A percentile compares a stretch with the other conserved stretches of the same genome.
Evolutionary conservation across 2,329 filamentous ascomycete species (phyloP).

Genomic region (Fusarium staphyleae): DNA sequence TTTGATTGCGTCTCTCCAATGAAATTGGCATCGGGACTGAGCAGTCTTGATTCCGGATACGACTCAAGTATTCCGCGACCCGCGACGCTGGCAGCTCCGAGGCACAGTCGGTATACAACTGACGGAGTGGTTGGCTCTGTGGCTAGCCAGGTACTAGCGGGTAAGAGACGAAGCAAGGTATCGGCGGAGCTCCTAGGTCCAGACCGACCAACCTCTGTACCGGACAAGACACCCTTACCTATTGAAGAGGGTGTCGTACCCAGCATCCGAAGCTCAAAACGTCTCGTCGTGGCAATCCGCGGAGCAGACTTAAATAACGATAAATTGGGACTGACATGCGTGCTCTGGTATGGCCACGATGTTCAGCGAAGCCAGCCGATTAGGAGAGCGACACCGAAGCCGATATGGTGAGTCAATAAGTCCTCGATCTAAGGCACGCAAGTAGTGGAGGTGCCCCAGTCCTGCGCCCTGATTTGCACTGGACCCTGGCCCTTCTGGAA

Average conservation of each 20-base stretch:
- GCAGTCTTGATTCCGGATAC: conserved; percentile 40
- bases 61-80: conserved; percentile 37
- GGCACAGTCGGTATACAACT: conserved; percentile 24
- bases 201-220: conserved; percentile 23
- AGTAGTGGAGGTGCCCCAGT: conserved; percentile 10
- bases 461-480: conserved; percentile 10
- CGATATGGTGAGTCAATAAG: conserved; percentile 37
- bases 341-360: conserved; percentile 39
- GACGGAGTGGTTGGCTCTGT: conserved; percentile 26
- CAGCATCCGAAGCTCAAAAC: conserved; percentile 9
- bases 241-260: conserved; percentile 10
- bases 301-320: conserved; percentile 33
- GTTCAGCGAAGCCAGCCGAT: conserved; percentile 34
- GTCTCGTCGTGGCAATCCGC: conserved; percentile 23
- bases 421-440: conserved; percentile 2
- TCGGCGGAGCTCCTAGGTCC: conserved; percentile 29
- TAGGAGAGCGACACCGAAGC: conserved; percentile 30
- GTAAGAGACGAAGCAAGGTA: conserved; percentile 29
- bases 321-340: conserved; percentile 33
- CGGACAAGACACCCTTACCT: conserved; percentile 1
- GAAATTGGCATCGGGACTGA: conserved; percentile 34
- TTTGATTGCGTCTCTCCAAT: conserved; percentile 33
- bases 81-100: conserved; percentile 28
- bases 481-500: conserved; percentile 12
- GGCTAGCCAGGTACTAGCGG: conserved; percentile 23